Evolutionary conservation across 2,329 filamentous ascomycete species (phyloP).

Genomic region (Xylaria digitata): DNA sequence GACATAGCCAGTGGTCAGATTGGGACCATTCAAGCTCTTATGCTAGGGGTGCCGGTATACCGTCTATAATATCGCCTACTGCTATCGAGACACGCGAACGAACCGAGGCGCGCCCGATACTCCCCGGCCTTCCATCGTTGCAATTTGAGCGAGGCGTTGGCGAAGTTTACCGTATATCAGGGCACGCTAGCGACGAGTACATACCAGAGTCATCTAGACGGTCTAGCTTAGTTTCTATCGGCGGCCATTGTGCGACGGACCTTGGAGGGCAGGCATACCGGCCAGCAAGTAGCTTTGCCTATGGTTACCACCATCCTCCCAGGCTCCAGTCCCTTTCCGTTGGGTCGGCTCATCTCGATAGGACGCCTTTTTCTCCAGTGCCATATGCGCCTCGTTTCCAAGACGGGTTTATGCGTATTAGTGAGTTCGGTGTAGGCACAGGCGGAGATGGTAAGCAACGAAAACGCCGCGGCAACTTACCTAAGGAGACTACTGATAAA

Average conservation of each 20-base stretch:
- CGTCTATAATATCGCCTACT: slow-evolving; percentile 48
- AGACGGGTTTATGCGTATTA: slow-evolving; percentile 56
- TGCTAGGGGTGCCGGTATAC: slow-evolving; percentile 47
- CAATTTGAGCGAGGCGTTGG: slow-evolving; percentile 53
- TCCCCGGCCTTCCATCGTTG: slow-evolving; percentile 57
- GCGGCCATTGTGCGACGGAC: slow-evolving; percentile 50
- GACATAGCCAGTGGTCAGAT: slow-evolving; percentile 53
- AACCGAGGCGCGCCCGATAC: slow-evolving; percentile 52
- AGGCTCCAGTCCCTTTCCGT: slow-evolving; percentile 61
- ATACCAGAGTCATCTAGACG: slow-evolving; percentile 46
- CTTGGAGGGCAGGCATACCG: slow-evolving; percentile 50
- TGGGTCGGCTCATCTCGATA: slow-evolving; percentile 58
- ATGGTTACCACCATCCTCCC: slow-evolving; percentile 57
- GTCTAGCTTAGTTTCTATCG: slow-evolving; percentile 42
- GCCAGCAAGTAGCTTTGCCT: slow-evolving; percentile 51
- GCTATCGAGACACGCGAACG: slow-evolving; percentile 52
- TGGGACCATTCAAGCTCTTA: slow-evolving; percentile 52
- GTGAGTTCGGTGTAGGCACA: slow-evolving; percentile 54
- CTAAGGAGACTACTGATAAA: slow-evolving; percentile 88
- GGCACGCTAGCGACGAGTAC: slow-evolving; percentile 53
- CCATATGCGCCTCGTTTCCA: slow-evolving; percentile 56
- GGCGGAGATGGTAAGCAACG: slow-evolving; percentile 63
- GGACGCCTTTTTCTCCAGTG: slow-evolving; percentile 57
- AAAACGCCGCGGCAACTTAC: slow-evolving; percentile 83
- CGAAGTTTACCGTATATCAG: slow-evolving; percentile 50